Evolutionary conservation across 2,329 filamentous ascomycete species (phyloP).

Genomic region (Exophiala spinifera): DNA sequence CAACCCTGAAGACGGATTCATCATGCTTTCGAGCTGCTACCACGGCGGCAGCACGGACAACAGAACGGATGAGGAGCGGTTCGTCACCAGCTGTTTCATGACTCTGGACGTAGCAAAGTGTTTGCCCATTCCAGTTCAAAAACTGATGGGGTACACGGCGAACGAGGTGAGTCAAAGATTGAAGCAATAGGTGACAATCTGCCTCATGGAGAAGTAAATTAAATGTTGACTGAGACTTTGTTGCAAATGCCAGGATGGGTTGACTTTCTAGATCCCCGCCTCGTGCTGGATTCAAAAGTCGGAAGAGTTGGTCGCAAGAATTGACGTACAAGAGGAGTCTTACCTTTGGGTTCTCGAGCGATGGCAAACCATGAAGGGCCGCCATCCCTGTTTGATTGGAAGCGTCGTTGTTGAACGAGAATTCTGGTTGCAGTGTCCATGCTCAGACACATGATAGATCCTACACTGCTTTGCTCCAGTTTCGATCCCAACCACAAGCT

Average conservation of each 20-base stretch:
- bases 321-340: neutral
- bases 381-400: no score
- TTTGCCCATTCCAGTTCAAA: constrained; percentile 21
- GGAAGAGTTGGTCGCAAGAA: neutral
- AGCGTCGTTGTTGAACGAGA: no score
- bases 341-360: no score
- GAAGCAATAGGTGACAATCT: neutral
- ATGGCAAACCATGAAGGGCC: no score
- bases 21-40: constrained; percentile 37
- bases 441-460: no score
- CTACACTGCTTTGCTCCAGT: no score
- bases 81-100: constrained; percentile 36
- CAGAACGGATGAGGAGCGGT: constrained; percentile 33
- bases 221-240: neutral
- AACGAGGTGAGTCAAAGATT: constrained; percentile 16
- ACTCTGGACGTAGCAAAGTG: constrained; percentile 21
- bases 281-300: constrained; percentile 1
- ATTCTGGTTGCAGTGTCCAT: no score
- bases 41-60: constrained; percentile 34
- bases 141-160: constrained; percentile 26
- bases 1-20: constrained; percentile 36
- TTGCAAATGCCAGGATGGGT: constrained; percentile 8
- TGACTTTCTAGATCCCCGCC: constrained; percentile 8
- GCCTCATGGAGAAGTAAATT: no score
- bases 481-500: no score